Base-by-base conservation (phyloP, 257 asterid genomes). In the Capsicum baccatum region DNA sequence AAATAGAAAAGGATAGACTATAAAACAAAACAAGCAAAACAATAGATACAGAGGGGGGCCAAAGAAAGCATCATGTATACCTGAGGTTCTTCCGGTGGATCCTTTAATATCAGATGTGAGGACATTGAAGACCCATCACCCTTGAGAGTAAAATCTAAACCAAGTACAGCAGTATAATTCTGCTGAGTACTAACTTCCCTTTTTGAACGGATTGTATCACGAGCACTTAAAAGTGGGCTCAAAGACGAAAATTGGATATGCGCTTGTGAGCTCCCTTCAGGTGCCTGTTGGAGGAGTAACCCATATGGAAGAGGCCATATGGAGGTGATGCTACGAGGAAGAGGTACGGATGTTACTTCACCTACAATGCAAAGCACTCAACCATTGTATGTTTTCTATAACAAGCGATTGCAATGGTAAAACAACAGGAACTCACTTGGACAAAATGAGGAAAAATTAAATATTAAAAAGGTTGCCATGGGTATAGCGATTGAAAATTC, bases 271-370 rank as follows among this genome's bases (percentile, higher is more conserved):
- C 86, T 94, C 86, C 94, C 94, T 85, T 92, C 98, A 69, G 95
- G 88, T 83, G 92, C 94, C 83, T 87, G 92, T 88, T 94, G 94
- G 84, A 96, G 97, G 85, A 96, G 98, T 86, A 96, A 91, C 81
- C 99, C 99, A 88, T 84, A 92, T 14, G 99, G 98, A 89, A 96
- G 97, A 85, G 99, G 89, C 98, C 98, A 96, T 86, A 96, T 93
- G 87, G 99, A 92, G 84, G 89, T 80, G 69, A 94, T 86, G 81
- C 91, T 87, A 71, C 90, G 93, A 79, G 97, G 90, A 84, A 94
- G 97, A 42, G 99, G 98, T 84, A 94, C 84, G 54, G 97, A 90
- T 82, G 88, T 91, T 84, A 92, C 92, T 90, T 93, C 99, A 89
- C 99, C 99, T 96, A 91, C 63, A 82, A 80, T 83, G 87, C 17